phyloP scores from a whole-genome alignment of 1,284 basidiomycete species.

The Puccinia horiana region DNA sequence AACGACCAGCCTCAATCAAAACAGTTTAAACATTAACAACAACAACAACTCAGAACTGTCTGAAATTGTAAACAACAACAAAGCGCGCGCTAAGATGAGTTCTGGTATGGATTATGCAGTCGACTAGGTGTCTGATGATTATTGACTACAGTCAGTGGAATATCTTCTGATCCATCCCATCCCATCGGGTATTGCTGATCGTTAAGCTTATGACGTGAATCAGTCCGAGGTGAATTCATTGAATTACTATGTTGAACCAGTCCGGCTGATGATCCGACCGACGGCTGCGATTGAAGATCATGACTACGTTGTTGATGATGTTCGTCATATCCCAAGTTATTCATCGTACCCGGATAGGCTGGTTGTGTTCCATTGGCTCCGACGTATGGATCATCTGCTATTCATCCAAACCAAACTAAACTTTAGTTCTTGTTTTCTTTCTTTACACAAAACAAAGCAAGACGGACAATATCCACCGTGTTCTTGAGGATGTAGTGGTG shows the following conservation, averaged over 20 bases:
- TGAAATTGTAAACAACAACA: too few species aligned
- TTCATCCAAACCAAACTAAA: neutral
- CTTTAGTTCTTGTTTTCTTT: neutral
- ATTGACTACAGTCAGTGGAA: constrained; percentile 32
- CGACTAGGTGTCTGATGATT: neutral
- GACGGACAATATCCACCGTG: constrained; percentile 10
- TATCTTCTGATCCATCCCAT: constrained; percentile 33
- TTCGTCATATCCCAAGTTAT: constrained; percentile 20
- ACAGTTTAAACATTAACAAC: too few species aligned
- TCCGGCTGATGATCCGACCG: neutral
- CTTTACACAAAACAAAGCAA: neutral
- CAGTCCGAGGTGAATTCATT: neutral
- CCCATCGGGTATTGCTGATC: constrained; percentile 3
- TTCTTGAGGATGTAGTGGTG: constrained; percentile 9
- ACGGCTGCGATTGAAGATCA: neutral
- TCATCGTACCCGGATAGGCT: constrained; percentile 49
- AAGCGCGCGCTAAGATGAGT: neutral
- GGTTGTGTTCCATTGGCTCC: constrained; percentile 51
- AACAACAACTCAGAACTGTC: too few species aligned
- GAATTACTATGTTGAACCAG: neutral
- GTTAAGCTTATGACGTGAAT: neutral
- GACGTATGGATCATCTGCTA: constrained; percentile 52
- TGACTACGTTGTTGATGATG: neutral
- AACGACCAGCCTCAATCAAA: too few species aligned
- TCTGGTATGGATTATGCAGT: neutral